These are phyloP conservation scores for Citrus trifoliata DNA, from an alignment of 345 rosid genomes.

Conservation along the genomic window DNA sequence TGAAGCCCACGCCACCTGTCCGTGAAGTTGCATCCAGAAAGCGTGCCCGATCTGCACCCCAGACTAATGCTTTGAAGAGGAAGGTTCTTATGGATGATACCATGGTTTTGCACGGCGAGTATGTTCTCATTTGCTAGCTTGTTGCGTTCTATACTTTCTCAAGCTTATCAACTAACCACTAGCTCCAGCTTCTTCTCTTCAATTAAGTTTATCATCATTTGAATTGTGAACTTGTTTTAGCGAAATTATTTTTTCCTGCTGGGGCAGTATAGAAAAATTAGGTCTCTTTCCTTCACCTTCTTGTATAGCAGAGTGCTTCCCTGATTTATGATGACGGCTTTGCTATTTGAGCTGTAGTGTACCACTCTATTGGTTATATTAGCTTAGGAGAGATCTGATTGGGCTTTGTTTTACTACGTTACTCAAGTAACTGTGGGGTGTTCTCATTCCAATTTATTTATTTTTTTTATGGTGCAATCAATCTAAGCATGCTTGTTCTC, in stretches of 20 bases:
- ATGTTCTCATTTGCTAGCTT: slow-evolving; percentile 36
- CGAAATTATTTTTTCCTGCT: no score
- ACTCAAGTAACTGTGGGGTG: not conserved
- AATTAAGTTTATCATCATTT: not conserved
- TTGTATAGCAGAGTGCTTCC: not conserved
- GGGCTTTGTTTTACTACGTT: not conserved
- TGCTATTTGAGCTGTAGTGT: not conserved
- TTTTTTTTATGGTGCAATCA: no score
- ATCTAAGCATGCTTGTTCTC: no score
- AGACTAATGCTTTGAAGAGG: slow-evolving; percentile 67
- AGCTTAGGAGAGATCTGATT: not conserved
- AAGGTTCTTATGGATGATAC: slow-evolving; percentile 91
- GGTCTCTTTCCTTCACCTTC: not conserved
- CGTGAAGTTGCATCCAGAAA: slow-evolving; percentile 60
- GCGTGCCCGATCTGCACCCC: slow-evolving; percentile 55
- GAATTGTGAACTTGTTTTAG: not conserved
- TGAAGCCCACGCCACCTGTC: slow-evolving; percentile 70
- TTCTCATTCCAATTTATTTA: not conserved
- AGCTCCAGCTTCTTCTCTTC: not conserved
- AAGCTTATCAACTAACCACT: not conserved
- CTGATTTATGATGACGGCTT: not conserved
- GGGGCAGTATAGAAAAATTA: not conserved
- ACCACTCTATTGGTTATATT: not conserved
- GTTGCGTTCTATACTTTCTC: not conserved
- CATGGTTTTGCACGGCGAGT: slow-evolving; percentile 99